A percentile compares a stretch with the other conserved stretches of the same genome.
phyloP scores from a whole-genome alignment of 192 early-diverging fungal genomes.

The Umbelopsis vinacea region DNA sequence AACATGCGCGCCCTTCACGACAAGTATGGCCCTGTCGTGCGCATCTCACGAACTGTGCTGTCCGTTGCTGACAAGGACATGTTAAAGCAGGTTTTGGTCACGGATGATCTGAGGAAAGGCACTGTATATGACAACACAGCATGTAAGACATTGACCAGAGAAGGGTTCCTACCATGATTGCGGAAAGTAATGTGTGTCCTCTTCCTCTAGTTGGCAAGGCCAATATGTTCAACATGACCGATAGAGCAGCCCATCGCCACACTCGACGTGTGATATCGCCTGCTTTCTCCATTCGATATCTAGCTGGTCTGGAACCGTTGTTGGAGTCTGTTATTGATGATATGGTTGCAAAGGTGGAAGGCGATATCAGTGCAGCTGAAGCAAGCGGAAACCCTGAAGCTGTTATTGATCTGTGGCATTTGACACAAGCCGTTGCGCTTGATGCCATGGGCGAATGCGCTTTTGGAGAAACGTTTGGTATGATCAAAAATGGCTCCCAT shows the following conservation, averaged over 20 bases:
- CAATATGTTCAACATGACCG: slow-evolving; percentile 39
- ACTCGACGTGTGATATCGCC: slow-evolving; percentile 48
- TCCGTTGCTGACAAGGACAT: slow-evolving; percentile 39
- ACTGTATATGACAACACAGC: slow-evolving; percentile 18
- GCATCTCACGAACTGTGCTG: slow-evolving; percentile 23
- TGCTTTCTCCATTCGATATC: slow-evolving; percentile 50
- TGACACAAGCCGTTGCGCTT: slow-evolving; percentile 42
- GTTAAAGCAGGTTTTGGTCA: slow-evolving; percentile 38
- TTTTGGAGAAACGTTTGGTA: slow-evolving; percentile 55
- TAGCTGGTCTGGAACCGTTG: slow-evolving; percentile 52
- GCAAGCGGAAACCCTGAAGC: slow-evolving; percentile 26
- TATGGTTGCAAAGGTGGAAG: slow-evolving; percentile 40
- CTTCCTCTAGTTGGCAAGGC: not conserved
- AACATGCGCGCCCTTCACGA: slow-evolving; percentile 20
- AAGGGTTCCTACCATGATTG: too few species aligned
- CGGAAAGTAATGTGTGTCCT: too few species aligned
- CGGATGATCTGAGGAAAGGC: slow-evolving; percentile 35
- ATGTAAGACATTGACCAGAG: too few species aligned
- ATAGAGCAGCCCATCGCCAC: slow-evolving; percentile 42
- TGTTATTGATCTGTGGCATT: slow-evolving; percentile 41
- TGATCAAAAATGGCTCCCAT: slow-evolving; percentile 48
- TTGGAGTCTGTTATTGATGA: slow-evolving; percentile 36
- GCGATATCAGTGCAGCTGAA: not conserved
- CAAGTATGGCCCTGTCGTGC: slow-evolving; percentile 37
- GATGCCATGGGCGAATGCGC: slow-evolving; percentile 58